phyloP scores from a whole-genome alignment of 805 yeast species.

The Ogataea pignaliae region DNA sequence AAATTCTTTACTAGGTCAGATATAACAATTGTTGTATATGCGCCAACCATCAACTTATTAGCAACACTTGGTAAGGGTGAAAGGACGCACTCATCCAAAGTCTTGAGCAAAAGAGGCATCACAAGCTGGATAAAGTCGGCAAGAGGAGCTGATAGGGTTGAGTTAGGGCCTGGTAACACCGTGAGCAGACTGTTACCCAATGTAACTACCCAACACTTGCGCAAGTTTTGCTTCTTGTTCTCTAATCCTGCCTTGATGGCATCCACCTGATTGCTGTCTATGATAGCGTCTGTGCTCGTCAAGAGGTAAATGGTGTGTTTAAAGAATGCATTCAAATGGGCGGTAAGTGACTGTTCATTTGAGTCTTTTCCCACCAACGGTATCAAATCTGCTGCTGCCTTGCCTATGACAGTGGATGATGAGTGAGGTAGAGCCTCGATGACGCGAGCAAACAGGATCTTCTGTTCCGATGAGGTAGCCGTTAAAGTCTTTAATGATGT shows the following conservation, averaged over 20 bases:
- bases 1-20: slow-evolving; percentile 16
- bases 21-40: slow-evolving; percentile 42
- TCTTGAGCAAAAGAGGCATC: slow-evolving; percentile 23
- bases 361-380: slow-evolving; percentile 67
- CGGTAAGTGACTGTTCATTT: slow-evolving; percentile 59
- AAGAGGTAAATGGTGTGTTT: slow-evolving; percentile 35
- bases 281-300: slow-evolving; percentile 14
- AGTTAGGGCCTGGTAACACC: slow-evolving; percentile 1
- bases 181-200: slow-evolving; percentile 35
- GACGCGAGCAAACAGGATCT: slow-evolving; percentile 45
- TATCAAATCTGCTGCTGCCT: slow-evolving; percentile 39
- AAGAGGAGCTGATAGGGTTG: slow-evolving; percentile 14
- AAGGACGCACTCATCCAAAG: slow-evolving; percentile 40
- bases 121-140: slow-evolving; percentile 5
- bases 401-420: slow-evolving; percentile 10
- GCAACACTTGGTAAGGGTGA: slow-evolving; percentile 53
- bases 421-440: slow-evolving; percentile 32
- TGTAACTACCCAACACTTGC: slow-evolving; percentile 62
- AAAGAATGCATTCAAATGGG: slow-evolving; percentile 47
- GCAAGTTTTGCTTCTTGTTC: slow-evolving; percentile 59
- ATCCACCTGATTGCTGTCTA: slow-evolving; percentile 20
- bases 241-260: slow-evolving; percentile 52
- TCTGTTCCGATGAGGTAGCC: slow-evolving; percentile 61
- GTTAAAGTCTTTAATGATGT: slow-evolving; percentile 53
- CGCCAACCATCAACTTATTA: slow-evolving; percentile 48